Base-by-base conservation (phyloP, 495 filamentous ascomycete genomes). In the Amorphotheca resinae region DNA sequence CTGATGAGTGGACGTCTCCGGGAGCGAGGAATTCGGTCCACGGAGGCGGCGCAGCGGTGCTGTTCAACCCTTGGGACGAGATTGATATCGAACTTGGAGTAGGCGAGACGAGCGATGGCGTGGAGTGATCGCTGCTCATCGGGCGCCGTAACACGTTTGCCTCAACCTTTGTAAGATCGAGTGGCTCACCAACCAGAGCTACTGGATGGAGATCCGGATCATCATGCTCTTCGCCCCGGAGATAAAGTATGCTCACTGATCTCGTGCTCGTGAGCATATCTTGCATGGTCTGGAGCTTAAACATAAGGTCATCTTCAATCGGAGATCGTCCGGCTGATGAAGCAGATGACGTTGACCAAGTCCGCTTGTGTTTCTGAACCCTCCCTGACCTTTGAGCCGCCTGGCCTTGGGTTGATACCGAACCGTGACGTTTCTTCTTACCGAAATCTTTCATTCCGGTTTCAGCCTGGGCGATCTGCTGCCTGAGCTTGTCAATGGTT, bases 231-330 rank as follows among this genome's bases (percentile, higher is more conserved):
- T 83, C 80, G 38, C 87, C 93, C 31, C 78, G 76, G 12, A 98
- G 73, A 51, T 82, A 84, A 17, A 98, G 67, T 9, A 89, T 67
- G 59, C 87, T 95, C 18, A 87, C 76, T 2, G 86, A 79, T 9
- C 84, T 73, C 2, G 87, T 93, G 35, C 87, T 94, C 9, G 82
- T 86, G 58, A 95, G 95, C 91, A 96, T 96, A 51, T 93, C 89
- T 56, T 95, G 84, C 55, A 93, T 72, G 21, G 76, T 80, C 35
- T 77, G 73, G 14, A 95, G 67, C 59, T 93, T 95, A 46, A 74
- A 66, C 46, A 93, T 83, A 5, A 95, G 65, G 57, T 96, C 93
- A 49, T 95, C 93, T 57, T 95, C 91, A 14, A 80, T 61, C 2
- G 82, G 73, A 31, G 77, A 51, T 30, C 82, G 77, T 18, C 68